phyloP scores from a whole-genome alignment of 2,329 filamentous ascomycete species.

The Cladosporium velox region DNA sequence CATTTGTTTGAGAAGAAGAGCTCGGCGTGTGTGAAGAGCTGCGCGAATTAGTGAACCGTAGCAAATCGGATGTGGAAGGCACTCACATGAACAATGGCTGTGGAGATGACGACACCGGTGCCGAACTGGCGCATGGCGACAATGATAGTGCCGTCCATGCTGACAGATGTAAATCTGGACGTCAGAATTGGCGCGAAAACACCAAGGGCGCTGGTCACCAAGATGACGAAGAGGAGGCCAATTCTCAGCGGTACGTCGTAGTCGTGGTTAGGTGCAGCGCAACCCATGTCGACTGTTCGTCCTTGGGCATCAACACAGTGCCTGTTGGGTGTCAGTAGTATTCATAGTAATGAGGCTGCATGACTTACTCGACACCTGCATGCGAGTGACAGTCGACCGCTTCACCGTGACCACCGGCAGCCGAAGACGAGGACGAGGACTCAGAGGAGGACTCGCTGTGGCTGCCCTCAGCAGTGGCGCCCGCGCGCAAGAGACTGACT shows the following conservation, averaged over 20 bases:
- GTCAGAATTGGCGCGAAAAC: constrained; percentile 69
- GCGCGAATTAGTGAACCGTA: background rate
- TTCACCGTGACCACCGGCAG: constrained; percentile 23
- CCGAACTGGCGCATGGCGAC: constrained; percentile 71
- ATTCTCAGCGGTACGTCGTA: constrained; percentile 71
- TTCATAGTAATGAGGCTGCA: background rate
- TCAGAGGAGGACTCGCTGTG: constrained; percentile 61
- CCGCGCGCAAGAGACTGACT: constrained; percentile 50
- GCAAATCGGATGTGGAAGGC: background rate
- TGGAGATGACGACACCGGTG: constrained; percentile 71
- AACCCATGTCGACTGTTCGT: constrained; percentile 41
- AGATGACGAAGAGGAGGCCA: constrained; percentile 71
- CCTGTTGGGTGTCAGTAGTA: constrained; percentile 40
- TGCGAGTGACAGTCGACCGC: constrained; percentile 68
- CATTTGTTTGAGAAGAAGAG: constrained; percentile 74
- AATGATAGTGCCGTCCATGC: constrained; percentile 53
- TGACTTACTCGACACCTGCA: constrained; percentile 69
- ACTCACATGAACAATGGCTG: constrained; percentile 49
- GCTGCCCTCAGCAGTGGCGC: constrained; percentile 61
- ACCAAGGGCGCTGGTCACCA: constrained; percentile 67
- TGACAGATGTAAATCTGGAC: constrained; percentile 57
- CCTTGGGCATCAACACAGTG: constrained; percentile 60
- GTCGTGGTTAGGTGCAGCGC: constrained; percentile 53
- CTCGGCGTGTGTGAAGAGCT: constrained; percentile 72
- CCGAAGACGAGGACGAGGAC: constrained; percentile 36